Base-by-base conservation (phyloP, 2,329 filamentous ascomycete genomes). In the Aureobasidium melanogenum region DNA sequence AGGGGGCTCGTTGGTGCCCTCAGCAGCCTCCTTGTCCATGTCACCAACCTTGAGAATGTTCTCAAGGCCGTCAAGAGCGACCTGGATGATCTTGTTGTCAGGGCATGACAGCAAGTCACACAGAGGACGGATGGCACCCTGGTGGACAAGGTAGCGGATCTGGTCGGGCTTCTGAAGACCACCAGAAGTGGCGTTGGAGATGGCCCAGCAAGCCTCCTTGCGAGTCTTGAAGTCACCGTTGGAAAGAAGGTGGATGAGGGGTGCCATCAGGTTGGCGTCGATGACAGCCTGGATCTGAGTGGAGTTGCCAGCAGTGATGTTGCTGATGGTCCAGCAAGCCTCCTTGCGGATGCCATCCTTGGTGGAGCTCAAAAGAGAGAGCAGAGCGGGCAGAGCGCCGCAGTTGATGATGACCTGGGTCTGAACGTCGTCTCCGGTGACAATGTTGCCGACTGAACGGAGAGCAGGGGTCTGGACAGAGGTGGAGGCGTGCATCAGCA, bases 351-450 rank as follows among this genome's bases (percentile, higher is more conserved):
- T 99, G 28, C 94, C 94, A 71, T 99, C 94, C 83, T 99, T 99
- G 72, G 90, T 94, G 38, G 93, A 97, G 82, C 92, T 93, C 65
- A 99, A 81, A 19, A 99, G 86, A 38, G 92, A 94, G 56, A 97
- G 80, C n/a, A 99, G 84, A 66, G 92, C 95, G 44, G 92, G 87
- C 50, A 99, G 84, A 67, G 94, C 88, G 64, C 94, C 93, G 70
- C 92, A 96, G 84, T 99, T 99, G 77, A 99, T 99, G 75, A 99
- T 97, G 67, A 99, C 91, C 77, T 99, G 94, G 26, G 94, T 99
- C 79, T 99, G 94, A 44, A 99, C 89, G 73, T 99, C 94, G 73
- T 99, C 94, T 67, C 94, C 94, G 46, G 94, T 99, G 58, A 99
- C 94, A 68, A 99, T 99, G 79, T 99, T 99, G 66, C 94, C 94